These are phyloP conservation scores for Bacidia rubella DNA, from an alignment of 495 filamentous ascomycete species.

Conservation along the genomic window DNA sequence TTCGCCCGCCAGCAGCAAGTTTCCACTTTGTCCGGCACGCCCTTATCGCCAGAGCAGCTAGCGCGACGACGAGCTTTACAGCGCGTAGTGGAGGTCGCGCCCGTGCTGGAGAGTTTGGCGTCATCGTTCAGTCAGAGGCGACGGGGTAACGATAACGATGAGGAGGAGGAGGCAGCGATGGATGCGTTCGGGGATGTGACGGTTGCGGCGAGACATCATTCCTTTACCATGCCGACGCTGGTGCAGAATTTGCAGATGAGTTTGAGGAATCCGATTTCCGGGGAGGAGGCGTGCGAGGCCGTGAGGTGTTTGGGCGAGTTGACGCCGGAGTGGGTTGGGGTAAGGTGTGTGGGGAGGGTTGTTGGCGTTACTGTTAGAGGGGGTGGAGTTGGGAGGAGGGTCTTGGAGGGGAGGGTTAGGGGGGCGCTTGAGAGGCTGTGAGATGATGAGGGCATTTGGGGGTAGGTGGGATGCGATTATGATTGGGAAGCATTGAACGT, in stretches of 20 bases:
- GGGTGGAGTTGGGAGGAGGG: slow-evolving; percentile 26
- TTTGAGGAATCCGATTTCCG: slow-evolving; percentile 44
- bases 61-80: slow-evolving; percentile 44
- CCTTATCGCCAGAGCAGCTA: slow-evolving; percentile 33
- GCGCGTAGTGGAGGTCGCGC: slow-evolving; percentile 45
- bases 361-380: slow-evolving; percentile 45
- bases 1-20: slow-evolving; percentile 41
- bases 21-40: slow-evolving; percentile 24
- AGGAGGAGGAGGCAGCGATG: not conserved
- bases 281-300: slow-evolving; percentile 41
- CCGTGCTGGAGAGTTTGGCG: slow-evolving; percentile 44
- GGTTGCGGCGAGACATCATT: slow-evolving; percentile 28
- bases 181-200: slow-evolving; percentile 17
- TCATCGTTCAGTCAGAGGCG: slow-evolving; percentile 21
- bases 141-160: slow-evolving; percentile 3
- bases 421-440: slow-evolving; percentile 19
- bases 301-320: slow-evolving; percentile 50
- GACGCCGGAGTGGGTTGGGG: slow-evolving; percentile 45
- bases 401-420: slow-evolving; percentile 32
- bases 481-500: too few species aligned
- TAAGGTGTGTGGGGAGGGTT: slow-evolving; percentile 40
- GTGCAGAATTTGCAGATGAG: slow-evolving; percentile 46
- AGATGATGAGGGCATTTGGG: too few species aligned
- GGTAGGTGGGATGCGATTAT: too few species aligned
- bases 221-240: slow-evolving; percentile 48